Conservation (phyloP, 2,329 filamentous ascomycete species). For the Simplicillium aogashimaense region DNA sequence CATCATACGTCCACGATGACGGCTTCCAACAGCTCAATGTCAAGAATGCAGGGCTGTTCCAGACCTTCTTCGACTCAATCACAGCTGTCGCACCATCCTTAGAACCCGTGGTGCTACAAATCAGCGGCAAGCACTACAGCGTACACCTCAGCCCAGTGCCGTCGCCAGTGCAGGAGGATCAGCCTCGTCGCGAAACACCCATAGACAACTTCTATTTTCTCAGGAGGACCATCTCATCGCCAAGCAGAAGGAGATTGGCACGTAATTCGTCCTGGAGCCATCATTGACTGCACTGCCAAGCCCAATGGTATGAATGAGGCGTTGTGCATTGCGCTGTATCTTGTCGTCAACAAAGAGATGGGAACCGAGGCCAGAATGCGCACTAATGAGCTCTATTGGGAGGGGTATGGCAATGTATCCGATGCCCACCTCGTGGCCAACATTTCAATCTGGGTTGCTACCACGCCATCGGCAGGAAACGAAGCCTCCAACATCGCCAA, state of each 20-base stretch:
- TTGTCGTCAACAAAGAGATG: not conserved
- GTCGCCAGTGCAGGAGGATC: constrained; percentile 1
- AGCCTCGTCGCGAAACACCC: constrained; percentile 2
- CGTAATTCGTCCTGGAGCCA: constrained; percentile 1
- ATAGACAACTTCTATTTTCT: constrained; percentile 4
- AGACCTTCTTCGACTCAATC: not conserved
- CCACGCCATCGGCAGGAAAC: constrained; percentile 23
- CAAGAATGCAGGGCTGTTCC: not conserved
- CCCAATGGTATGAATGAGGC: constrained; percentile 2
- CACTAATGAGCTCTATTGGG: constrained; percentile 1
- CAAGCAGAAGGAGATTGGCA: not conserved
- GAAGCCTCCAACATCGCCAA: constrained; percentile 6
- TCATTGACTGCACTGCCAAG: not conserved
- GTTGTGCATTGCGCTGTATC: not conserved
- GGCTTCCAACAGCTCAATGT: not conserved
- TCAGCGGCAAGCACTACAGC: constrained; percentile 6
- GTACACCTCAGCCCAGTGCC: constrained; percentile 4
- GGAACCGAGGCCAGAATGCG: not conserved
- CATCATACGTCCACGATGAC: not conserved
- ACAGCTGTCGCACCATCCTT: not conserved
- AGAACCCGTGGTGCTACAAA: constrained; percentile 4
- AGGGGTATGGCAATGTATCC: constrained; percentile 1
- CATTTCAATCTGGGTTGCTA: not conserved
- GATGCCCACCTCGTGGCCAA: constrained; percentile 1
- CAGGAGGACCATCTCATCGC: constrained; percentile 4